Evolutionary conservation across 495 filamentous ascomycete genomes (phyloP).

Genomic region (Elaphomyces granulatus): DNA sequence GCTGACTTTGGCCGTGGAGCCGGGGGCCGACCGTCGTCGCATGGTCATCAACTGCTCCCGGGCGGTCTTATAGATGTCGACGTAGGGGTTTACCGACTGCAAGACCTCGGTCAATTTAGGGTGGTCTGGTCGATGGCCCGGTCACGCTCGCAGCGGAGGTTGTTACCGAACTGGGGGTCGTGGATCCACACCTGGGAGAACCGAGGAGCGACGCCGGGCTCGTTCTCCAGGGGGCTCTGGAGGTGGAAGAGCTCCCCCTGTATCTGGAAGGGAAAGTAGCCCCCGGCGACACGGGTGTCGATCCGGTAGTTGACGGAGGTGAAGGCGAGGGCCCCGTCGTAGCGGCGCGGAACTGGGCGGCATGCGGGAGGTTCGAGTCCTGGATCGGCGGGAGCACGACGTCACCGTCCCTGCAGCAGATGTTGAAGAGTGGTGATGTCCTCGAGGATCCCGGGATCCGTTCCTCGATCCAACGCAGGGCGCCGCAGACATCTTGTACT

Average conservation of each 20-base stretch:
- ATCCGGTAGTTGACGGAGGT: not conserved
- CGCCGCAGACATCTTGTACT: too few relatives aligned
- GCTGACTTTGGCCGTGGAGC: too few relatives aligned
- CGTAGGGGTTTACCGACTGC: not conserved
- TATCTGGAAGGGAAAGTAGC: not conserved
- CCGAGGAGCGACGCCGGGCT: not conserved
- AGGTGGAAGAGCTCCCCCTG: not conserved
- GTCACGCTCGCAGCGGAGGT: not conserved
- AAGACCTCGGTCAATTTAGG: not conserved
- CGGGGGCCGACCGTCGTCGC: too few relatives aligned
- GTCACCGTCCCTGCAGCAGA: too few relatives aligned
- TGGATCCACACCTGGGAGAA: not conserved
- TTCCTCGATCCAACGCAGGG: too few relatives aligned
- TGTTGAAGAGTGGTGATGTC: too few relatives aligned
- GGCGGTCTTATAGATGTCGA: not conserved
- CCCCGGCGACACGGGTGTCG: not conserved
- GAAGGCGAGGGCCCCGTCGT: not conserved
- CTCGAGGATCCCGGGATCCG: too few relatives aligned
- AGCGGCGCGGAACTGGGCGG: not conserved
- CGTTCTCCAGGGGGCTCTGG: not conserved
- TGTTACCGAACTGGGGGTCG: not conserved
- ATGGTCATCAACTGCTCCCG: not conserved
- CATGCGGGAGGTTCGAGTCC: not conserved
- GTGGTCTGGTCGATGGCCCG: not conserved
- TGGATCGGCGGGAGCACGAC: too few relatives aligned